Base-by-base conservation (phyloP, 176 grass and related monocot genomes). In the Oryza meridionalis region DNA sequence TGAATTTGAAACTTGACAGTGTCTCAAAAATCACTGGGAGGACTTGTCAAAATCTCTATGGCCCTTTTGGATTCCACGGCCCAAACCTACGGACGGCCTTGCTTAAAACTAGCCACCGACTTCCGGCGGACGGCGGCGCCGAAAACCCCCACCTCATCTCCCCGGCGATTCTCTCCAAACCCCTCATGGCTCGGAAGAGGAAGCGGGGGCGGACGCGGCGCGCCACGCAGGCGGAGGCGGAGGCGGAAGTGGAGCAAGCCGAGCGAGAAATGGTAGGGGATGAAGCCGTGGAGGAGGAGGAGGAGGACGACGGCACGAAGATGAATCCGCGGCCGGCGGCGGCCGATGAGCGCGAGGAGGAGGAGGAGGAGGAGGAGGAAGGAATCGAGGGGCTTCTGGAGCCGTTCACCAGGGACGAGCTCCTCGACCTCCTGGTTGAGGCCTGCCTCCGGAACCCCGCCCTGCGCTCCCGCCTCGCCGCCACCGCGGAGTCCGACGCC, bases 331-430 rank as follows among this genome's bases (percentile, higher is more conserved):
- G 22, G 38, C 22, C 53, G 19, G 17, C 29, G 38, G 66, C 70
- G 45, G 77, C 25, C 49, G 64, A 13, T 70, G 71, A 67, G 67
- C n/a, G 43, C 21, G 59, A 65, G 59, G 79, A 71, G 1, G 89
- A 85, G 1, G 89, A 27, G 35, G 58, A 64, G 59, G 79, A 71
- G 1, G 89, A 85, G 0, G 89, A 85, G 25, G 91, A 88, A 55
- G 70, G 73, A 53, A 75, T 97, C 45, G 42, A 78, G 68, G 33
- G 47, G 69, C 88, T 97, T 38, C 77, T 87, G 62, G 88, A 94
- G 29, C 92, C 85, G 4, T 94, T 97, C 72, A 91, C 90, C 19
- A 90, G 88, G 86, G 90, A 92, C 61, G 91, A 93, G 71, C 79
- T 97, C 42, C 82, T 91, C 61, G 84, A 82, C 49, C 81, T 94